phyloP scores from a whole-genome alignment of 129 eudicot species.

The Escallonia rubra region DNA sequence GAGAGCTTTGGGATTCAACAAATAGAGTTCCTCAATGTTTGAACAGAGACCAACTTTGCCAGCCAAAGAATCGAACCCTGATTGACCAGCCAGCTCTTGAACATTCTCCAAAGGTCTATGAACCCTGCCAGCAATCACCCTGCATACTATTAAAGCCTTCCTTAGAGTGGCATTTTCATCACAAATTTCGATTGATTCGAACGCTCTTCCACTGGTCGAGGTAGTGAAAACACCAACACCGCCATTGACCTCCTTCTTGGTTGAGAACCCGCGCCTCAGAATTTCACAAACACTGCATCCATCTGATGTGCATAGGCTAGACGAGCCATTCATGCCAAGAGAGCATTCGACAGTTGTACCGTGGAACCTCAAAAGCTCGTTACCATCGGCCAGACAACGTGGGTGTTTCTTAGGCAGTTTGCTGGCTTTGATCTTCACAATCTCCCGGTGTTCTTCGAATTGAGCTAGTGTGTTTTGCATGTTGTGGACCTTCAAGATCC shows the following conservation, averaged over 20 bases:
- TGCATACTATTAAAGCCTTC: constrained; percentile 79
- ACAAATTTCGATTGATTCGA: constrained; percentile 40
- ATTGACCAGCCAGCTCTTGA: constrained; percentile 72
- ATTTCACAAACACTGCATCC: constrained; percentile 25
- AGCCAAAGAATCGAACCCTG: constrained; percentile 94
- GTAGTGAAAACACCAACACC: constrained; percentile 79
- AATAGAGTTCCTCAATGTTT: constrained; percentile 76
- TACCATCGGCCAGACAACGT: constrained; percentile 34
- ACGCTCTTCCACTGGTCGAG: constrained; percentile 73
- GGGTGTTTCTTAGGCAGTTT: constrained; percentile 30
- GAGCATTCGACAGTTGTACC: constrained; percentile 28
- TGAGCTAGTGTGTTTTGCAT: constrained; percentile 84
- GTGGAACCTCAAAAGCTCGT: constrained; percentile 27
- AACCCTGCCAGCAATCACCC: constrained; percentile 94
- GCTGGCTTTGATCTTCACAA: constrained; percentile 32
- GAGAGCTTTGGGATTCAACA: constrained; percentile 70
- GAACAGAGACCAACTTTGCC: constrained; percentile 93
- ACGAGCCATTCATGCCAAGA: constrained; percentile 23
- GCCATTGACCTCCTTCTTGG: constrained; percentile 37
- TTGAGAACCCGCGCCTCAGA: constrained; percentile 35
- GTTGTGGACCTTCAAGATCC: constrained; percentile 91
- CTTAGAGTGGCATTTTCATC: constrained; percentile 22
- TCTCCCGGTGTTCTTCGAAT: constrained; percentile 62
- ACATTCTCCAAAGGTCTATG: constrained; percentile 78
- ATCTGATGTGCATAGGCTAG: constrained; percentile 25